Evolutionary conservation across 257 asterid genomes (phyloP).

Genomic region (Przewalskia tangutica): DNA sequence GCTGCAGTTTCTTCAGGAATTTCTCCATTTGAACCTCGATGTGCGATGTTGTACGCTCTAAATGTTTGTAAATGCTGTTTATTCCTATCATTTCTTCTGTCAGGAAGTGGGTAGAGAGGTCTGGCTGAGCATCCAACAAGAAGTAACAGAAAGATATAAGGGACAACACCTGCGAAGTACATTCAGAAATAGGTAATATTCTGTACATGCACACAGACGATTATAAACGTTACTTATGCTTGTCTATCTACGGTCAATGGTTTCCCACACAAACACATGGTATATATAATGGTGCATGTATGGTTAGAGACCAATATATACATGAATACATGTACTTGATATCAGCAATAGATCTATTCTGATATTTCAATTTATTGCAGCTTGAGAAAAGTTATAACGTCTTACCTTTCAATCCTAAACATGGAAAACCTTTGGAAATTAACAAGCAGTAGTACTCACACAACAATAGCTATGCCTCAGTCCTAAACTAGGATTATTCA

Average conservation of each 20-base stretch:
- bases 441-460: background rate
- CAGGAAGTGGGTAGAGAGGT: conserved; percentile 84
- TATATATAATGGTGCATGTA: background rate
- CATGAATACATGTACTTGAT: background rate
- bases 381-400: background rate
- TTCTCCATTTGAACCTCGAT: conserved; percentile 98
- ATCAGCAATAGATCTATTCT: background rate
- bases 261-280: background rate
- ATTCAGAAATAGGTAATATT: conserved; percentile 2
- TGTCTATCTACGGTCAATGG: background rate
- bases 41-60: conserved; percentile 89
- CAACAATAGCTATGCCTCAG: background rate
- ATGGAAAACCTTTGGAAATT: background rate
- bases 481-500: background rate
- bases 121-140: conserved; percentile 64
- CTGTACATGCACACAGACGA: background rate
- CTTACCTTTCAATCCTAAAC: background rate
- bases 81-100: conserved; percentile 73
- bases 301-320: background rate
- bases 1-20: conserved; percentile 88
- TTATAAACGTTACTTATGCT: background rate
- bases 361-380: background rate
- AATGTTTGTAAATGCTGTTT: conserved; percentile 69
- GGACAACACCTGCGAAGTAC: conserved; percentile 44
- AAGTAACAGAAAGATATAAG: conserved; percentile 50